Base-by-base conservation (phyloP, 148 eudicot genomes). In the Selenicereus undatus region DNA sequence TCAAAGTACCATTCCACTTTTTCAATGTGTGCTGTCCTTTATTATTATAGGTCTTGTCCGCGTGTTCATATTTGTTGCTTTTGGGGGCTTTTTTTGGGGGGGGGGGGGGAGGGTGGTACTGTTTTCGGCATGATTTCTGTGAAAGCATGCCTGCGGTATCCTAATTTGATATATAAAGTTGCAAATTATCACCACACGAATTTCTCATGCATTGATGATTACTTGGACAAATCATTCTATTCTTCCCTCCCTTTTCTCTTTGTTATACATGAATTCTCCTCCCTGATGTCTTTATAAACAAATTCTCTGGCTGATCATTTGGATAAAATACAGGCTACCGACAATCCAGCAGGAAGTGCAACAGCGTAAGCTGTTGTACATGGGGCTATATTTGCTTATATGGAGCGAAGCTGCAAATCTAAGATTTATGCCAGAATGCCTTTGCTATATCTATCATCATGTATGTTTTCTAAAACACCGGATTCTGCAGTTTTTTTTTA, bases 331-430 rank as follows among this genome's bases (percentile, higher is more conserved):
- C 88, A 97, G 99, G 99, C 79, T 97, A 79, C 99, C 99, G 32
- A 97, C 96, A 42, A 94, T 97, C 83, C 99, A 97, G 76, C 98
- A 97, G 84, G 99, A 97, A 82, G 94, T 92, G 86, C 99, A 97
- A 71, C 99, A 97, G 74, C 95, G 99, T 21, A 97, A 97, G 78
- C 85, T 97, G 29, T 85, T 97, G 77, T 97, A 97, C 81, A 94
- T 97, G 99, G 99, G 98, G 9, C 81, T 94, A 21, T 97, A 94
- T 89, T 92, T 97, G 79, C 98, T 96, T 54, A 96, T 96, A 83
- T 96, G 99, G 99, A 98, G 99, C 30, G 99, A 96, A 87, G 98
- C 99, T 79, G 99, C 99, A 82, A 97, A 97, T 81, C 83, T 97
- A 80, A 89, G 99, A 91, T 97, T 97, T 84, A 94, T 97, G 99